phyloP scores from a whole-genome alignment of 164 flowering plant genomes.

The Saururus chinensis region DNA sequence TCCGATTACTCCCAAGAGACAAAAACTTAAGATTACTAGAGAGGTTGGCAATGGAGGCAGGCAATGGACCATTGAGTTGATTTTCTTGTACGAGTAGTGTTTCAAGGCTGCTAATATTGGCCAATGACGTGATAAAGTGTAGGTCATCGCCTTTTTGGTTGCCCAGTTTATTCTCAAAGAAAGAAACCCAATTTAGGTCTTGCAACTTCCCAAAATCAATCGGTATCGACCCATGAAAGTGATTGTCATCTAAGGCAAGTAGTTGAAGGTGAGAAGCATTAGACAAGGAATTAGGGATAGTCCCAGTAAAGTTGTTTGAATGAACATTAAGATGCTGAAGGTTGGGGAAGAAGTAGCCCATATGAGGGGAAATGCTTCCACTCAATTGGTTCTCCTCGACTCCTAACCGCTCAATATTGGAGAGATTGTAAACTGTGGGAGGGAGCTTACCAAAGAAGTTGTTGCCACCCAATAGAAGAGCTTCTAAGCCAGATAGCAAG shows the following conservation, averaged over 20 bases:
- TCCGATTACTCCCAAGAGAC: background rate
- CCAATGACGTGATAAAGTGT: conserved; percentile 19
- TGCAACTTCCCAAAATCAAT: background rate
- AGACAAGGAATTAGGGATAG: conserved; percentile 32
- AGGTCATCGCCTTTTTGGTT: conserved; percentile 10
- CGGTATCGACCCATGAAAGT: conserved; percentile 4
- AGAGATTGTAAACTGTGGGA: background rate
- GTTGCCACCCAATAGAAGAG: background rate
- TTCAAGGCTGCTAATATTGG: conserved; percentile 22
- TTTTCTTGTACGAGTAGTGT: conserved; percentile 28
- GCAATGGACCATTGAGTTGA: conserved; percentile 29
- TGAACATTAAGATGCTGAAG: conserved; percentile 17
- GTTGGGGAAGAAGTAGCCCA: conserved; percentile 21
- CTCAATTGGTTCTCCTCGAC: conserved; percentile 6
- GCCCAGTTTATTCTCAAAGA: background rate
- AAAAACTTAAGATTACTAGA: conserved; percentile 20
- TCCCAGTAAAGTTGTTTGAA: conserved; percentile 29
- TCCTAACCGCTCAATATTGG: background rate
- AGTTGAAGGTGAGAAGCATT: conserved; percentile 23
- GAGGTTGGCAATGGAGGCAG: conserved; percentile 31
- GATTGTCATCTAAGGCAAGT: conserved; percentile 23
- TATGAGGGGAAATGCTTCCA: conserved; percentile 9
- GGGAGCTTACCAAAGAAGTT: background rate
- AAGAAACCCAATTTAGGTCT: background rate
- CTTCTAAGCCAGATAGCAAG: background rate